phyloP scores from a whole-genome alignment of 768 basidiomycete species.

The Podaxis carcinomalis region DNA sequence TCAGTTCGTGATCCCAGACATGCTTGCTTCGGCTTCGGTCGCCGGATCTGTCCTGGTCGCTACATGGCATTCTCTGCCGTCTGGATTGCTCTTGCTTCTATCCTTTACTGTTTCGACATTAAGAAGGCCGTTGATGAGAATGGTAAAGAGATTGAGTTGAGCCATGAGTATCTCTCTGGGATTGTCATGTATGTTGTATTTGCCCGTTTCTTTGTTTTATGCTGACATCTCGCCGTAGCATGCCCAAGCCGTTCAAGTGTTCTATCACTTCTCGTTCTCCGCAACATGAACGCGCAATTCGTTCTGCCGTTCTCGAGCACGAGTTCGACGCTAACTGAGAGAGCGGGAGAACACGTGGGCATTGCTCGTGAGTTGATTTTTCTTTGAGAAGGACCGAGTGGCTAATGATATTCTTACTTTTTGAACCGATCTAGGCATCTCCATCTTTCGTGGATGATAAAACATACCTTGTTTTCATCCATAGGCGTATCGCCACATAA shows the following conservation, averaged over 20 bases:
- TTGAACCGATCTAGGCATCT: too few relatives aligned
- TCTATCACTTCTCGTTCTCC: constrained; percentile 17
- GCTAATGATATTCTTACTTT: too few relatives aligned
- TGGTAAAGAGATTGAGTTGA: constrained; percentile 8
- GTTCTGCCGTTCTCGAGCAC: constrained; percentile 10
- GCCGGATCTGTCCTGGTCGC: constrained; percentile 23
- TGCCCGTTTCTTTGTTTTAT: not conserved
- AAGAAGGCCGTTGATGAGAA: constrained; percentile 19
- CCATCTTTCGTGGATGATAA: too few relatives aligned
- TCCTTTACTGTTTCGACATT: constrained; percentile 21
- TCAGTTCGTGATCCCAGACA: constrained; percentile 23
- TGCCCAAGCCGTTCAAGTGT: constrained; percentile 19
- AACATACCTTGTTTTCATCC: too few relatives aligned
- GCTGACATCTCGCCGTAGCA: constrained; percentile 1
- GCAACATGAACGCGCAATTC: constrained; percentile 14
- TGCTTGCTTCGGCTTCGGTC: constrained; percentile 28
- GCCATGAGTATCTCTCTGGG: constrained; percentile 14
- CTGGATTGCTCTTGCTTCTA: constrained; percentile 21
- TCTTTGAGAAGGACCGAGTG: too few relatives aligned
- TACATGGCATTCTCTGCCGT: constrained; percentile 22
- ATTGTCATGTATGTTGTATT: constrained; percentile 17
- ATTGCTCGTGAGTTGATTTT: too few relatives aligned
- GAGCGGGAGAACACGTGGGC: too few relatives aligned
- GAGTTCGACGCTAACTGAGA: not conserved
- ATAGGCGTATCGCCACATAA: too few relatives aligned